Base-by-base conservation (phyloP, 2,329 filamentous ascomycete species). In the Bipolaris zeicola region DNA sequence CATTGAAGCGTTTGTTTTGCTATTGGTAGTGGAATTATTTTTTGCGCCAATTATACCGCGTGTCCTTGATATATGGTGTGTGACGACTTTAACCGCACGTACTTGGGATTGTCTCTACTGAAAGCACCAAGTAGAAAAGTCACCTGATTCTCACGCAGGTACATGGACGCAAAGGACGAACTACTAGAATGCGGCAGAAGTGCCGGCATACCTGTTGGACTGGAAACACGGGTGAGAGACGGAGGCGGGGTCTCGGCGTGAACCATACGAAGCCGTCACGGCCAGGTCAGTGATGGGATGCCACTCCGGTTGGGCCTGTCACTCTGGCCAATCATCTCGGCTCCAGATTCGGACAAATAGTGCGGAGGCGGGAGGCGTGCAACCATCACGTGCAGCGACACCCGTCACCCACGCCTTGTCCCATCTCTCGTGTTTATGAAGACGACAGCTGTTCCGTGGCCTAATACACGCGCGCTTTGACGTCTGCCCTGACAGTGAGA, bases 301-400 rank as follows among this genome's bases (percentile, higher is more conserved):
- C 22, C 37, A 52, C 55, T 60, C 47, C 58, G 44, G 62, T 52
- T 37, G 22, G 24, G n/a, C 41, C 52, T 24, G 47, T 55, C 55
- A 60, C 58, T 64, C 60, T 24, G 55, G 22, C 44, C 42, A 48
- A 58, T 48, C 55, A 36, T 20, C 22, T 52, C 22, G 51, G 34
- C 54, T 46, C 45, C 37, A 54, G 39, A 45, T 51, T 58, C 54
- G 55, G 60, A 60, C 52, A 63, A 3, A 41, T 65, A 63, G 49
- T 60, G 63, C 64, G 65, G 67, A 69, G 66, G 60, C 61, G 59
- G 58, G 52, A 58, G 49, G 46, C 31, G 49, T 24, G 51, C 58
- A 49, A 38, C 14, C 37, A 58, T 68, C 68, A 70, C 66, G 67
- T 69, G 65, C 14, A 16, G 56, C 55, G 62, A 50, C 62, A 57